phyloP scores from a whole-genome alignment of 129 eudicot genomes.

The Ambrosia trifida region DNA sequence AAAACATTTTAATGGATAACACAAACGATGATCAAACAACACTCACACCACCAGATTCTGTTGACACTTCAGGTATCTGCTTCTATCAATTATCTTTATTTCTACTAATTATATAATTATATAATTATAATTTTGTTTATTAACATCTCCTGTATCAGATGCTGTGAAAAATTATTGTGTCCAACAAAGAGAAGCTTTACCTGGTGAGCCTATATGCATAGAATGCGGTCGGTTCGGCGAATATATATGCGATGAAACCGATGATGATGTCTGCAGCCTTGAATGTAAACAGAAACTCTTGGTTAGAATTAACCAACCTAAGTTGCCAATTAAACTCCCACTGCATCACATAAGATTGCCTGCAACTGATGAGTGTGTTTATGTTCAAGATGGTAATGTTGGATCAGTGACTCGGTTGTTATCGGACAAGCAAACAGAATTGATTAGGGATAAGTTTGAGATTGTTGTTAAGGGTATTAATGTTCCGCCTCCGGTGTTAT shows the following conservation, averaged over 20 bases:
- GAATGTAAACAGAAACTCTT: slow-evolving; percentile 75
- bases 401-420: slow-evolving; percentile 33
- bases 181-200: slow-evolving; percentile 94
- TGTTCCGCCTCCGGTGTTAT: slow-evolving; percentile 64
- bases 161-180: slow-evolving; percentile 74
- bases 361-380: slow-evolving; percentile 70
- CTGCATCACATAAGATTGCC: slow-evolving; percentile 53
- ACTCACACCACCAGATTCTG: slow-evolving; percentile 7
- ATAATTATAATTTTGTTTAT: background rate
- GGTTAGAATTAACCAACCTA: slow-evolving; percentile 43
- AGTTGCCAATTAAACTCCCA: slow-evolving; percentile 34
- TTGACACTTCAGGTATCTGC: slow-evolving; percentile 28
- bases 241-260: slow-evolving; percentile 94
- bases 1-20: slow-evolving; percentile 8
- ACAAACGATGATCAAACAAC: slow-evolving; percentile 26
- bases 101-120: too few species aligned
- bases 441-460: slow-evolving; percentile 60
- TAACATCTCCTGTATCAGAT: slow-evolving; percentile 45
- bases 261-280: slow-evolving; percentile 94
- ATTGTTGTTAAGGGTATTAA: slow-evolving; percentile 61
- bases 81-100: slow-evolving; percentile 4
- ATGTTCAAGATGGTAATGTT: slow-evolving; percentile 54
- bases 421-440: slow-evolving; percentile 36
- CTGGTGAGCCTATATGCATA: slow-evolving; percentile 81
- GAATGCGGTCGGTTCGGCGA: slow-evolving; percentile 95